phyloP scores from a whole-genome alignment of 2,329 filamentous ascomycete genomes.

The Trichoderma guizhouense region DNA sequence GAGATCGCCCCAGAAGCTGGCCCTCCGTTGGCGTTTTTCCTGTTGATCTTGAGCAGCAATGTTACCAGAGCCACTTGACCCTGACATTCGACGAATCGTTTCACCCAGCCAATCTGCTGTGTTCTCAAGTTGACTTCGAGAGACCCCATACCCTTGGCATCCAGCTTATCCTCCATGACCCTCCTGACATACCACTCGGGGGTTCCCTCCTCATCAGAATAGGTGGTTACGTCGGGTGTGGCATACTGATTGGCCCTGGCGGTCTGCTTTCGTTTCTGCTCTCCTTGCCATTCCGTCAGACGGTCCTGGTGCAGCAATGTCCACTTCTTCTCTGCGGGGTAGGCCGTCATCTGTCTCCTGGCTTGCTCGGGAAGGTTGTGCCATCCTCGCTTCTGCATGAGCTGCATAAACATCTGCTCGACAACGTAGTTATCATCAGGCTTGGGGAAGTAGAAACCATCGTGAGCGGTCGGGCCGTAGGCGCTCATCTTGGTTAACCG shows the following conservation, averaged over 20 bases:
- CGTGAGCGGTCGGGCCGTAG: constrained; percentile 36
- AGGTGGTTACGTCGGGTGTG: constrained; percentile 65
- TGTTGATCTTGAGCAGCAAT: constrained; percentile 88
- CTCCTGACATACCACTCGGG: constrained; percentile 98
- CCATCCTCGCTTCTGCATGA: constrained; percentile 98
- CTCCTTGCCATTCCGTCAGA: constrained; percentile 87
- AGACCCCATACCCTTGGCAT: constrained; percentile 86
- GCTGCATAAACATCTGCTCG: constrained; percentile 83
- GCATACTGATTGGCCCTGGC: constrained; percentile 69
- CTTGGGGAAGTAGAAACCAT: constrained; percentile 62
- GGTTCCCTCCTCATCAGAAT: constrained; percentile 90
- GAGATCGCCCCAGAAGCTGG: constrained; percentile 54
- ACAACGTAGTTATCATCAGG: constrained; percentile 79
- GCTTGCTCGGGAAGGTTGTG: constrained; percentile 95
- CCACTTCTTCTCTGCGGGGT: constrained; percentile 95
- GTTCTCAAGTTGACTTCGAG: constrained; percentile 92
- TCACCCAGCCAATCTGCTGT: constrained; percentile 97
- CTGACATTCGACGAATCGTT: constrained; percentile 93
- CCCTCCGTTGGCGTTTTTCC: constrained; percentile 73
- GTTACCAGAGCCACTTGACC: constrained; percentile 95
- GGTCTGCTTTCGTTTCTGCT: constrained; percentile 81
- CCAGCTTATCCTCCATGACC: constrained; percentile 93
- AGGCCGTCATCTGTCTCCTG: constrained; percentile 90
- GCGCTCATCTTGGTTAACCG: constrained; percentile 53
- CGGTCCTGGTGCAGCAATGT: constrained; percentile 93